Conservation (phyloP, 441 rosid species). For the Erodium moschatum region DNA sequence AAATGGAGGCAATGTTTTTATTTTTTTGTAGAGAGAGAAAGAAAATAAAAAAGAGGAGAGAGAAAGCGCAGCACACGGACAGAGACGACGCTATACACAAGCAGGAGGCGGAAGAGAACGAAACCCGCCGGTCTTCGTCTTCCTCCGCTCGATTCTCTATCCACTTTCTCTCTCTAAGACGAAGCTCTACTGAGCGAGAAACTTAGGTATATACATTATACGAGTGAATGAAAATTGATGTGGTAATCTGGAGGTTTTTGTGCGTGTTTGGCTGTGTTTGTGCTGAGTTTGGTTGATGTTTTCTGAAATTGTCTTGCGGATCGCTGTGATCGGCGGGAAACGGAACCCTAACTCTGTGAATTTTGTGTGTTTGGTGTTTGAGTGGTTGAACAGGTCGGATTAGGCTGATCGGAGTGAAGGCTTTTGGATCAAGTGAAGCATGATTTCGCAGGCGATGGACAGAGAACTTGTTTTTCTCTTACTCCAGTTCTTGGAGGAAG, state of each 20-base stretch:
- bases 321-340: constrained; percentile 11
- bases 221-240: neutral
- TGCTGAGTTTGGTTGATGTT: neutral
- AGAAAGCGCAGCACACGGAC: neutral
- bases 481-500: constrained; percentile 77
- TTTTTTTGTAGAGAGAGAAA: neutral
- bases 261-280: neutral
- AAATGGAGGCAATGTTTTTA: neutral
- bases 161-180: neutral
- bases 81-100: neutral
- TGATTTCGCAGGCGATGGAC: constrained; percentile 47
- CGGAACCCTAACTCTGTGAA: constrained; percentile 6
- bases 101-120: neutral
- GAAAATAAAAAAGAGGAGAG: neutral
- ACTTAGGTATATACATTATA: neutral
- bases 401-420: constrained; percentile 4
- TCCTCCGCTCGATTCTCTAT: neutral
- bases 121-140: neutral
- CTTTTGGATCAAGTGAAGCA: constrained; percentile 14
- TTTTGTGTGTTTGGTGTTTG: constrained; percentile 1
- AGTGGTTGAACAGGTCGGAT: constrained; percentile 1
- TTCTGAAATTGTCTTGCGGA: constrained; percentile 13
- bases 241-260: neutral
- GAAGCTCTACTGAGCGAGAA: neutral
- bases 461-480: constrained; percentile 69